These are phyloP conservation scores for Pseudisothecium myosuroides DNA, from an alignment of 225 moss, liverwort and hornwort genomes.

Conservation along the genomic window DNA sequence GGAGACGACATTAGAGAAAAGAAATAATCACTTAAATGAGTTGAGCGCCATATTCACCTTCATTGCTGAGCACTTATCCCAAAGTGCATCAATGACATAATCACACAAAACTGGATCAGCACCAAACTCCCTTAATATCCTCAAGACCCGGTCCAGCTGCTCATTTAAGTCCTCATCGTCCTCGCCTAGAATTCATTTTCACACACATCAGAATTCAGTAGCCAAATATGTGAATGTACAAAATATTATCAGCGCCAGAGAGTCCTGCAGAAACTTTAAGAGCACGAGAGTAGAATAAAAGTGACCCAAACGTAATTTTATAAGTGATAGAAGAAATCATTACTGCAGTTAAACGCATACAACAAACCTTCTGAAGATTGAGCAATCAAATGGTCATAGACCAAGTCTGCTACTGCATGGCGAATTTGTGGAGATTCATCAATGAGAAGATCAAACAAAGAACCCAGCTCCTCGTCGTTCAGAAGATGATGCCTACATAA, in stretches of 20 bases:
- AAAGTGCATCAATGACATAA: constrained; percentile 97
- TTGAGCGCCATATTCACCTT: constrained; percentile 39
- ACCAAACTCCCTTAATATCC: constrained; percentile 80
- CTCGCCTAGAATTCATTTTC: constrained; percentile 25
- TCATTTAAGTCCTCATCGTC: constrained; percentile 54
- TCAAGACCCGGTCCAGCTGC: constrained; percentile 80
- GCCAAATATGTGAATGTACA: background rate
- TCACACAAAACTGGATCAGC: constrained; percentile 86
- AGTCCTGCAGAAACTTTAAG: background rate
- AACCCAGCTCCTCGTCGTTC: constrained; percentile 76
- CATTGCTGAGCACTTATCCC: constrained; percentile 96
- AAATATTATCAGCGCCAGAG: background rate
- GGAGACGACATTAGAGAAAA: background rate
- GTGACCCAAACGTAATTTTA: background rate
- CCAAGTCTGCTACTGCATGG: constrained; percentile 92
- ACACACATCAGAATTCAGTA: constrained; percentile 1
- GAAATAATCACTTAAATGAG: background rate
- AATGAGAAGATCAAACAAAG: constrained; percentile 84
- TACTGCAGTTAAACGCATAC: background rate
- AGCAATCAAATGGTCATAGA: constrained; percentile 89
- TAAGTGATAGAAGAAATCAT: background rate
- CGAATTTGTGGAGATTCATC: constrained; percentile 95
- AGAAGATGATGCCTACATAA: constrained; percentile 80
- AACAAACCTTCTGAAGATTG: constrained; percentile 74
- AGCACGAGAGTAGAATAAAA: background rate